A percentile compares a stretch with the other conserved stretches of the same genome.
Conservation (phyloP, 768 basidiomycete species). For the Auricularia sp. region DNA sequence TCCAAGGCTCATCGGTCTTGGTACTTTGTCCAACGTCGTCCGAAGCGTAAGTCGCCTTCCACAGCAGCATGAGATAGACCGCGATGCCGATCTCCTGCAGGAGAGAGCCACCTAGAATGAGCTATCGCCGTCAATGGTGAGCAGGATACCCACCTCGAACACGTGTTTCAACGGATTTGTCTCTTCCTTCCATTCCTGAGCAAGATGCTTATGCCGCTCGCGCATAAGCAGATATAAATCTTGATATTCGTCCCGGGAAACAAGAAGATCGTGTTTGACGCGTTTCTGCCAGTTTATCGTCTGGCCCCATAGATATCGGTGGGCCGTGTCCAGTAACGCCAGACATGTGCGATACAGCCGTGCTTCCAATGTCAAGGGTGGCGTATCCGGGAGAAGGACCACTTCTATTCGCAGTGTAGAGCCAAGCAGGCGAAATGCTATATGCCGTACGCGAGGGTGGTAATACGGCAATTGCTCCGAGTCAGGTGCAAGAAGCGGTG, state of each 20-base stretch:
- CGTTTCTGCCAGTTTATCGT: constrained; percentile 79
- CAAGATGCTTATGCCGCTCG: constrained; percentile 68
- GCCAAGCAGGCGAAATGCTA: constrained; percentile 69
- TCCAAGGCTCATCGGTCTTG: constrained; percentile 41
- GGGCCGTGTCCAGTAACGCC: constrained; percentile 69
- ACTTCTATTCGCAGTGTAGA: constrained; percentile 46
- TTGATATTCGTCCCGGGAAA: constrained; percentile 71
- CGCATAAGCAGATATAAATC: constrained; percentile 85
- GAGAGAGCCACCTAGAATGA: neutral
- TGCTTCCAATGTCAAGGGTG: constrained; percentile 41
- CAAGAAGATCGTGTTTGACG: constrained; percentile 69
- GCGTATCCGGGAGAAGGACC: constrained; percentile 32
- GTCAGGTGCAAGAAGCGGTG: constrained; percentile 26
- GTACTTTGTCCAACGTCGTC: constrained; percentile 4
- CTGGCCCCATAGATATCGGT: constrained; percentile 83
- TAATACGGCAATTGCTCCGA: constrained; percentile 64
- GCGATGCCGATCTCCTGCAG: constrained; percentile 87
- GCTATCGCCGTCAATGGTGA: neutral
- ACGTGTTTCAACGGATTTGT: constrained; percentile 88
- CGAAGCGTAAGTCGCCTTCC: constrained; percentile 60
- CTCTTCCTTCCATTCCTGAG: constrained; percentile 65
- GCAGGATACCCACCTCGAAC: constrained; percentile 50
- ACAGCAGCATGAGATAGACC: constrained; percentile 83
- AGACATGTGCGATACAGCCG: constrained; percentile 74
- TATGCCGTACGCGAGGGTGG: constrained; percentile 69